Evolutionary conservation across 768 basidiomycete genomes (phyloP), one percentile per base, ranked within the genome.

Genomic region (Termitomyces sp.): DNA sequence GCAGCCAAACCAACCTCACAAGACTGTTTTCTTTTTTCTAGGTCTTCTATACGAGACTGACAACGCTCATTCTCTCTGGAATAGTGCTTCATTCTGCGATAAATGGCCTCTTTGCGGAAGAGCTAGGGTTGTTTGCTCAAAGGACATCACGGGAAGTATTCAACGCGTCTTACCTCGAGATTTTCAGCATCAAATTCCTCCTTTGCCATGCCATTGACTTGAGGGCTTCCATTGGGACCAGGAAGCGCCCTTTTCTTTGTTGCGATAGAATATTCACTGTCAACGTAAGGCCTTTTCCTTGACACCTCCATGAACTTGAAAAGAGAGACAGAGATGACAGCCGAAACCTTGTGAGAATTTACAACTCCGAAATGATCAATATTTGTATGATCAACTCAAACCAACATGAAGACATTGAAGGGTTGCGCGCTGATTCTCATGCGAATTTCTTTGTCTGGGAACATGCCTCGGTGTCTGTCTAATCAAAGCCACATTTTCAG

Each of bases 31-130:
- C 84, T 79, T 58, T 76, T 77, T 68, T 91, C 87, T 32, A 93
- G 69, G 62, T 86, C 81, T 46, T 78, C 77, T 53, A 90, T 82
- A 55, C 81, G 80, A 63, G 72, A 68, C 66, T 82, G 78, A 60
- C 81, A 81, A 45, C 88, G 81, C 61, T 87, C 83, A 70, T 85
- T 76, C 74, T 91, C 86, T 60, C 88, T 81, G 55, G 85, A 83
- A 70, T 93, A 92, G 65, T 92, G 83, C 65, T 78, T 85, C 90
- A 94, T 92, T 58, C 89, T 78, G 41, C 92, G 80, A 70, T 84
- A 93, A 51, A 94, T 85, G 44, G 92, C 92, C 64, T 91, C 90
- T 70, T 94, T 93, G 60, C 88, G 83, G 70, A 91, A 93, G n/a
- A 81, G 75, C 91, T 93, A 62, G 26, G 62, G 58, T 46, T 55